Percentiles rank a stretch among this genome's conserved stretches.
Conservation (phyloP, 306 rosid species). For the Dicorynia guianensis region DNA sequence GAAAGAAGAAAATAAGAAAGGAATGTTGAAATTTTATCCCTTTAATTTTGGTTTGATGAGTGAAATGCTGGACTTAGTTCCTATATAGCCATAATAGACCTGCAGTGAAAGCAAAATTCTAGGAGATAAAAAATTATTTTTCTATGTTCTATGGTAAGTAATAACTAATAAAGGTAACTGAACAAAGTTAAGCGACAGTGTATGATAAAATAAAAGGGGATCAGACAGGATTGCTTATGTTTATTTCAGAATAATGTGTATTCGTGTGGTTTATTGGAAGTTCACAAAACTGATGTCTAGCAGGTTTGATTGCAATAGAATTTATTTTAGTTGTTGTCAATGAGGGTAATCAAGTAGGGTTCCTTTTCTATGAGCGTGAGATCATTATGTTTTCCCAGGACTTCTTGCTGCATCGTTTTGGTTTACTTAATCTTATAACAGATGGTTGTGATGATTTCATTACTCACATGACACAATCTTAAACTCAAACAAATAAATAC, state of each 20-base stretch:
- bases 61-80: not conserved
- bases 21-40: not conserved
- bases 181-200: not conserved
- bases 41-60: constrained; percentile 5
- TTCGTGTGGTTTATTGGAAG: not conserved
- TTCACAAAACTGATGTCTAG: not conserved
- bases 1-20: not conserved
- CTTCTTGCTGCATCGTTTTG: not conserved
- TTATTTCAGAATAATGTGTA: not conserved
- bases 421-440: not conserved
- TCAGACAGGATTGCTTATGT: not conserved
- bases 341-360: not conserved
- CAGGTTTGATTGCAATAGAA: not conserved
- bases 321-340: constrained; percentile 6
- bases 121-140: not conserved
- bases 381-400: not conserved
- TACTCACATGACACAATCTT: constrained; percentile 14
- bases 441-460: not conserved
- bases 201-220: not conserved
- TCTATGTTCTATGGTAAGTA: not conserved
- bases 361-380: not conserved
- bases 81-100: not conserved
- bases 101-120: not conserved
- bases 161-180: not conserved
- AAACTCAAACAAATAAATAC: not conserved